Base-by-base conservation (phyloP, 176 grass and related monocot genomes). In the Microstegium vimineum region DNA sequence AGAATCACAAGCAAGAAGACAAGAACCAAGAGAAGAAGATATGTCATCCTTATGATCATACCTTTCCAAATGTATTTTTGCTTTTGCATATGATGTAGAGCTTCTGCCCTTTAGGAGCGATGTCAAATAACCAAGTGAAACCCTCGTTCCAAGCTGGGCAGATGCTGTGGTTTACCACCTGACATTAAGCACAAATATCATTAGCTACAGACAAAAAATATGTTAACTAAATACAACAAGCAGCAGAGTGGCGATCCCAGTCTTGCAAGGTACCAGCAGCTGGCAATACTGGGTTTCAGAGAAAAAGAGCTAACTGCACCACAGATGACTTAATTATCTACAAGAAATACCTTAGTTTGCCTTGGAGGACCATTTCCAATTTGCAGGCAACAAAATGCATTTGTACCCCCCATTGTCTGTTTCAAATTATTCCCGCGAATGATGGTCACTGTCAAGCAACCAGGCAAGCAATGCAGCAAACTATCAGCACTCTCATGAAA, bases 41-140 rank as follows among this genome's bases (percentile, higher is more conserved):
- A 37, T 28, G 12, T 0, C 8, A 34, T 62, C 15, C n/a, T 59
- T 30, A 70, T 20, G 65, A 13, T 25, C 71, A 26, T 77, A 97
- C 95, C 90, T 98, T 98, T 88, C 95, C 95, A 73, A 98, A 98
- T 57, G 95, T 98, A 90, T 87, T 98, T 89, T 94, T 98, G 90
- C 95, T 98, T 87, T 98, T 98, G 84, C 95, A 98, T 63, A 94
- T 64, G 71, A 98, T 94, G 81, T 94, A 98, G 26, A 98, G 88
- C 79, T 98, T 98, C 86, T 98, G 95, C 76, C 95, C 95, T 91
- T 98, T 98, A 6, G 95, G 95, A 3, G 95, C 92, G 11, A 98
- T 83, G 43, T 98, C 95, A 77, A 98, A 98, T 72, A 91, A 90
- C 95, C 95, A 98, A 12, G 92, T 93, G 89, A 98, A 98, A 79